Evolutionary conservation across 2,329 filamentous ascomycete species (phyloP), one percentile per base, ranked within the genome.

Genomic region (Aspergillus sclerotialis): DNA sequence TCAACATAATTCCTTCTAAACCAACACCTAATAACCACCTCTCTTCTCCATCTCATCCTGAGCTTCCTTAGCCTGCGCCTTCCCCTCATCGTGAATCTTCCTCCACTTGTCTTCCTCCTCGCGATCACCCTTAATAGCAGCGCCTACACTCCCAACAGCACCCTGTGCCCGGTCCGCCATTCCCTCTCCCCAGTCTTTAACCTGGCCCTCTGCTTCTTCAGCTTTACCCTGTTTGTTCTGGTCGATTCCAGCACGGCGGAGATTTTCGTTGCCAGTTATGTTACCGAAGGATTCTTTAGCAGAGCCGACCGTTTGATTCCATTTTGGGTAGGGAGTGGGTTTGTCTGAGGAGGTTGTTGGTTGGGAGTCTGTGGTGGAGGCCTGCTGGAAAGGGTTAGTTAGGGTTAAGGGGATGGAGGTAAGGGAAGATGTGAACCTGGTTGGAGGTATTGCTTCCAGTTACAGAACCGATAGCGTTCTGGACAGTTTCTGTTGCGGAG

Each of bases 281-380:
- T 80, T 80, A 38, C 90, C 90, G 1, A 92, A 44, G 4, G 80
- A 69, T 59, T 95, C 86, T 70, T 95, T 95, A 28, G 80, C 80
- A 1, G 82, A 76, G 33, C 89, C 90, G n/a, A 89, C 55, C 4
- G 87, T 94, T 67, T 95, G 89, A 68, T 94, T 86, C 80, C 83
- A 93, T 80, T 65, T 63, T 89, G 70, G 67, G 63, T 89, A 80
- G 42, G 70, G 66, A 9, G 80, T 63, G 13, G 78, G 86, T 58
- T 80, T 70, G 50, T 75, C 64, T 65, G 89, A 70, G 65, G 77
- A 79, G 48, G 67, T 64, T 33, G 48, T 65, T 53, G 58, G 55
- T 44, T 32, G 12, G 36, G 14, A 18, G 33, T 15, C 10, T n/a
- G 23, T 19, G 7, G 6, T 18, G 7, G 17, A 28, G 28, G 11